Evolutionary conservation across 441 rosid species (phyloP).

Genomic region (Mallotus repandus): DNA sequence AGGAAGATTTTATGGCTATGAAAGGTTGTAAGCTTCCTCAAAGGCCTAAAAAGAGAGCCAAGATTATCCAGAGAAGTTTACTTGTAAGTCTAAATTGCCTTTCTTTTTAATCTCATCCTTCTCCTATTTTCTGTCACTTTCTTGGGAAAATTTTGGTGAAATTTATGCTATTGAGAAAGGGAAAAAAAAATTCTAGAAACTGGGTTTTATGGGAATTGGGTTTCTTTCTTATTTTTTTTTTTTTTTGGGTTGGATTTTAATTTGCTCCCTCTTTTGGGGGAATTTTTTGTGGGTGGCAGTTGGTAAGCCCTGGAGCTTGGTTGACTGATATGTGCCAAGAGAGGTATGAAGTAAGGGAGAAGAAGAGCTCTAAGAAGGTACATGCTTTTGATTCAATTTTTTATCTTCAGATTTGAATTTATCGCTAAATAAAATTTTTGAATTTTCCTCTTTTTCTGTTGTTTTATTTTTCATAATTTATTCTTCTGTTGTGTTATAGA

Average conservation of each 20-base stretch:
- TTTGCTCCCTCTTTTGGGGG: not conserved
- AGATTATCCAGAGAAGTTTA: conserved; percentile 59
- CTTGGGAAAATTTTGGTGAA: too few relatives aligned
- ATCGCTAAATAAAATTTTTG: not conserved
- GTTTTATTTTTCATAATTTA: not conserved
- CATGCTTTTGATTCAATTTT: not conserved
- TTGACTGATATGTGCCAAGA: conserved; percentile 73
- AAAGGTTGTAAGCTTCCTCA: conserved; percentile 77
- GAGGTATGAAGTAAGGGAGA: conserved; percentile 76
- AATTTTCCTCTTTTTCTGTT: not conserved
- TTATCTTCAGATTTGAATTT: conserved; percentile 4
- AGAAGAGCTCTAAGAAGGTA: conserved; percentile 69
- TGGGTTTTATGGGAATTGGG: too few relatives aligned
- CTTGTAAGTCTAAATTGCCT: conserved; percentile 41
- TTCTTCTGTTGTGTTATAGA: conserved; percentile 29
- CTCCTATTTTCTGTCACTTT: too few relatives aligned
- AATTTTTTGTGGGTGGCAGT: conserved; percentile 40
- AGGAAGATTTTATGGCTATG: conserved; percentile 75
- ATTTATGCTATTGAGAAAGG: not conserved
- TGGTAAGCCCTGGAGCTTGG: conserved; percentile 77
- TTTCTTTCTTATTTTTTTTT: too few relatives aligned
- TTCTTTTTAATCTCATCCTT: not conserved
- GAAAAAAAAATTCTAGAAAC: not conserved
- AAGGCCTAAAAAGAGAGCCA: conserved; percentile 76
- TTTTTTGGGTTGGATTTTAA: not conserved